These are phyloP conservation scores for Zymoseptoria brevis DNA, from an alignment of 2,329 filamentous ascomycete species.

Conservation along the genomic window DNA sequence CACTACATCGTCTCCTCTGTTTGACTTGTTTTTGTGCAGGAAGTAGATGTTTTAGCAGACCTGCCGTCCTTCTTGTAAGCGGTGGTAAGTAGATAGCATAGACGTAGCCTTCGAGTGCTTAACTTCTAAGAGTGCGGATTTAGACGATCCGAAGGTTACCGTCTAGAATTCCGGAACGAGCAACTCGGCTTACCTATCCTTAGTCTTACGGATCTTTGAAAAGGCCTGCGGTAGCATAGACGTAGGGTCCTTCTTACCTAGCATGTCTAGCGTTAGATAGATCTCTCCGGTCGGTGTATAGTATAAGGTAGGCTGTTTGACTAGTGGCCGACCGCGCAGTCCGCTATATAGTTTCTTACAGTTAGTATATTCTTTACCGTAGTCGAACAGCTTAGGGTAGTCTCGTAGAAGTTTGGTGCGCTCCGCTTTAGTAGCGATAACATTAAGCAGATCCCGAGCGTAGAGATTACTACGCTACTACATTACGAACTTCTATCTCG, in stretches of 20 bases:
- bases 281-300: not conserved
- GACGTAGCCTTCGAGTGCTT: not conserved
- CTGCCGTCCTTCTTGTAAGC: not conserved
- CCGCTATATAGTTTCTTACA: not conserved
- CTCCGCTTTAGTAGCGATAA: not conserved
- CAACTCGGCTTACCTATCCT: not conserved
- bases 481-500: not conserved
- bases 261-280: not conserved
- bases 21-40: not conserved
- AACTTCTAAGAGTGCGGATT: not conserved
- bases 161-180: not conserved
- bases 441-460: not conserved
- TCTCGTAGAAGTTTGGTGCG: not conserved
- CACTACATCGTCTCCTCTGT: not conserved
- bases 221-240: not conserved
- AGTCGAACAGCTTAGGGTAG: not conserved
- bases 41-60: not conserved
- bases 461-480: not conserved
- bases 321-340: not conserved
- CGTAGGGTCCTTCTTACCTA: not conserved
- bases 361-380: not conserved
- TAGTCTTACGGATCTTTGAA: not conserved
- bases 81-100: not conserved
- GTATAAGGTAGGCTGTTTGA: not conserved
- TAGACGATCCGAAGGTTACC: not conserved